These are phyloP conservation scores for Chrysanthemum seticuspe DNA, from an alignment of 129 eudicot species.

Conservation along the genomic window DNA sequence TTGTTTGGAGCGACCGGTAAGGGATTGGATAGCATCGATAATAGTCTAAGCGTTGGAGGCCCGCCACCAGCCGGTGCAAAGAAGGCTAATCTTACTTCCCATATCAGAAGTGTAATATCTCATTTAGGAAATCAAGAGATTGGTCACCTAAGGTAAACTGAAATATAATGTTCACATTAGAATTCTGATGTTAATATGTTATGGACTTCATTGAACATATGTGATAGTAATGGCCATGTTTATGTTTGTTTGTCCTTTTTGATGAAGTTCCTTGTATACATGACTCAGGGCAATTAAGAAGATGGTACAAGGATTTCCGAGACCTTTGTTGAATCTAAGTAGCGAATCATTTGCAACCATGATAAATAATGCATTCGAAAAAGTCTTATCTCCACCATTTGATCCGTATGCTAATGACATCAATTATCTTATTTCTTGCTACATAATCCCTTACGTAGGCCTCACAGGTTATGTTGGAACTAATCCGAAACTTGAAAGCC, in stretches of 20 bases:
- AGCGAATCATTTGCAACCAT: constrained; percentile 49
- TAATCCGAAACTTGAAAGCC: constrained; percentile 49
- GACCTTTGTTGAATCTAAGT: constrained; percentile 68
- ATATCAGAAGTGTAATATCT: constrained; percentile 42
- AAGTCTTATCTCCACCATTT: constrained; percentile 52
- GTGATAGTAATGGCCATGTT: too few relatives aligned
- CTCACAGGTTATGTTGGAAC: constrained; percentile 88
- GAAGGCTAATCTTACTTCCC: constrained; percentile 47
- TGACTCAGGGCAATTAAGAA: constrained; percentile 66
- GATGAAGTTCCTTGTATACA: not conserved
- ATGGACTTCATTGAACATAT: too few relatives aligned
- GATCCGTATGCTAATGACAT: constrained; percentile 70
- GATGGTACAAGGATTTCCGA: constrained; percentile 60
- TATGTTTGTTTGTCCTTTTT: too few relatives aligned
- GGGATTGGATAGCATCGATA: constrained; percentile 55
- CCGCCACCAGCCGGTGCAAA: constrained; percentile 58
- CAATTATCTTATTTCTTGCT: constrained; percentile 70
- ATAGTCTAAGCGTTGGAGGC: constrained; percentile 48
- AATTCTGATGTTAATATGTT: too few relatives aligned
- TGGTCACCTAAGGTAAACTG: constrained; percentile 58
- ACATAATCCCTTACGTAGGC: constrained; percentile 78
- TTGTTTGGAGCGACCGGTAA: constrained; percentile 65
- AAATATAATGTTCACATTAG: not conserved
- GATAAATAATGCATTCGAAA: constrained; percentile 59
- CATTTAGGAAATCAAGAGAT: constrained; percentile 79